A percentile compares a stretch with the other conserved stretches of the same genome.
Evolutionary conservation across 1,284 basidiomycete species (phyloP).

Genomic region (Prillingera fragicola): DNA sequence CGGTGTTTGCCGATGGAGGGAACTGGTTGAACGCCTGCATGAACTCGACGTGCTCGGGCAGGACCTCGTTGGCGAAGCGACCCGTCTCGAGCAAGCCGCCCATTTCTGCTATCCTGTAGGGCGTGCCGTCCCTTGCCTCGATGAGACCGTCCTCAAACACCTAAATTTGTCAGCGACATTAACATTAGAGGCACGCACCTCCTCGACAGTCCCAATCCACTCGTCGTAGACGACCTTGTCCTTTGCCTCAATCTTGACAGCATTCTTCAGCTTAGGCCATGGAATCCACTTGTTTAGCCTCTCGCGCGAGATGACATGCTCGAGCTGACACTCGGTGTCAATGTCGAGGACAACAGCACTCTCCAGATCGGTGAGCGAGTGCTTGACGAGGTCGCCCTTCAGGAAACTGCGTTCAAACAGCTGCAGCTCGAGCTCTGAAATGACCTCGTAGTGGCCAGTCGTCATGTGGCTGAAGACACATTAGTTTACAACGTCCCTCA

Average conservation of each 20-base stretch:
- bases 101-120: conserved; percentile 68
- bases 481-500: not conserved
- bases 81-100: conserved; percentile 36
- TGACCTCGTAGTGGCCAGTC: conserved; percentile 60
- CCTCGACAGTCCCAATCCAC: conserved; percentile 74
- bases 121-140: conserved; percentile 53
- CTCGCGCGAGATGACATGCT: conserved; percentile 67
- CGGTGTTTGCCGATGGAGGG: conserved; percentile 22
- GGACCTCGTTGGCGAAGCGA: conserved; percentile 18
- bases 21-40: conserved; percentile 37
- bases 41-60: conserved; percentile 16
- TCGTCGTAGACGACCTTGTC: conserved; percentile 76
- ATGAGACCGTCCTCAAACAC: conserved; percentile 80
- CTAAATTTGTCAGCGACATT: conserved; percentile 47
- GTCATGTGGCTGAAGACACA: conserved; percentile 47
- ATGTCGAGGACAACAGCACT: conserved; percentile 70
- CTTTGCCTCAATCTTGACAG: conserved; percentile 55
- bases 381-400: conserved; percentile 75
- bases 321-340: conserved; percentile 60
- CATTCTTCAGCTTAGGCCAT: conserved; percentile 57
- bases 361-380: conserved; percentile 62
- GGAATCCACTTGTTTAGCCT: conserved; percentile 61
- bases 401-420: conserved; percentile 75
- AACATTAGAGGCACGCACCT: conserved; percentile 31
- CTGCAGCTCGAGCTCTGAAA: conserved; percentile 62